phyloP scores from a whole-genome alignment of 2,329 filamentous ascomycete genomes.

The Aspergillus quadricinctus region DNA sequence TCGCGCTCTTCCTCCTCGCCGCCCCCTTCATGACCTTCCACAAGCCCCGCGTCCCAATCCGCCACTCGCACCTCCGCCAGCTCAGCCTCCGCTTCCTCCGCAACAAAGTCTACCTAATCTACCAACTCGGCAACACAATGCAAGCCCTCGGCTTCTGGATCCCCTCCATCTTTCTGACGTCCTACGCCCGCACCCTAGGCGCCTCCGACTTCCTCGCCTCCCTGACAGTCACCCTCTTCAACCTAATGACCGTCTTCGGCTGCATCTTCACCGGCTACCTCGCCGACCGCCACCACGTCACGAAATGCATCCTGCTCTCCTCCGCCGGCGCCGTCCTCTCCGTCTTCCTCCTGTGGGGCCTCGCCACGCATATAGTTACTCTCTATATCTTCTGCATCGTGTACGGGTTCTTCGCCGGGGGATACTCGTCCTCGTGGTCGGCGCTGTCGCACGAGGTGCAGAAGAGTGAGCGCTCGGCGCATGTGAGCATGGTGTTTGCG shows the following conservation, averaged over 20 bases:
- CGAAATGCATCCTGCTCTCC: slow-evolving; percentile 42
- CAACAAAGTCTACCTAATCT: slow-evolving; percentile 23
- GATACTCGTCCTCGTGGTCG: slow-evolving; percentile 60
- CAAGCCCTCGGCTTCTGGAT: slow-evolving; percentile 35
- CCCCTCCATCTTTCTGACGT: slow-evolving; percentile 32
- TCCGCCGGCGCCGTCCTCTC: slow-evolving; percentile 53
- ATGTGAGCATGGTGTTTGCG: slow-evolving; percentile 31
- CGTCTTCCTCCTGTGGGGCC: slow-evolving; percentile 60
- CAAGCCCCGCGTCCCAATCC: slow-evolving; percentile 38
- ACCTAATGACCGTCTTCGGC: slow-evolving; percentile 29
- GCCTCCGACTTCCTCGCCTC: slow-evolving; percentile 8
- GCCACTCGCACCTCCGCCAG: slow-evolving; percentile 28
- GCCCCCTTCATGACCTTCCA: slow-evolving; percentile 33
- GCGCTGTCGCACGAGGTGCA: slow-evolving; percentile 51
- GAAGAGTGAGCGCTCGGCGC: slow-evolving; percentile 21
- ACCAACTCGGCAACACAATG: slow-evolving; percentile 36
- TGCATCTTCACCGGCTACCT: slow-evolving; percentile 34
- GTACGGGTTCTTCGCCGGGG: slow-evolving; percentile 63
- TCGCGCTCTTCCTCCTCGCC: slow-evolving; percentile 23
- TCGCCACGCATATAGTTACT: slow-evolving; percentile 38
- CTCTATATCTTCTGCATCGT: slow-evolving; percentile 58
- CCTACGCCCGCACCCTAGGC: slow-evolving; percentile 23
- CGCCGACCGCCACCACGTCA: slow-evolving; percentile 16
- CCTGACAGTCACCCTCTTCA: slow-evolving; percentile 21
- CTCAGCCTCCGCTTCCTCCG: slow-evolving; percentile 35